Evolutionary conservation across 768 basidiomycete species (phyloP), one percentile per base, ranked within the genome.

Genomic region (Leucocoprinus leucothites): DNA sequence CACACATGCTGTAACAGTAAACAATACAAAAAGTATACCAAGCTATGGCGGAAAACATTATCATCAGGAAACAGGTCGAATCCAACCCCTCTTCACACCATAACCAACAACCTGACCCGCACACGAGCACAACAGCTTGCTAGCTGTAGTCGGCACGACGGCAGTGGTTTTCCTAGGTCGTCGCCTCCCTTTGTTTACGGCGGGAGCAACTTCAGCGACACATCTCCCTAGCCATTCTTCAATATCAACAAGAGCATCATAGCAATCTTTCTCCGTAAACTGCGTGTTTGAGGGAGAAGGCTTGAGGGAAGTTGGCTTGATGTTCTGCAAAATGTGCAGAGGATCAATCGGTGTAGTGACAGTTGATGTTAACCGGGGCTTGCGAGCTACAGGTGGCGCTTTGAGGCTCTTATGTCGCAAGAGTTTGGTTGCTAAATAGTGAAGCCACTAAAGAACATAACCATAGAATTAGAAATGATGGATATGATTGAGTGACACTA

Each of bases 381-480:
- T 81, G 36, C 78, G 73, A 50, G 73, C 67, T 14, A 57, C 64
- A 18, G 70, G 57, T 1, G 89, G 85, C 35, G 75, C 71, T 59
- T 81, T 84, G 25, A 95, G 71, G 40, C 80, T 79, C 67, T 94
- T 94, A 31, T 75, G 75, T 22, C 81, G 71, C 2, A 95, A 71
- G 22, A 95, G 77, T 69, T 94, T 93, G 49, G 70, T 68, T n/a
- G 74, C 67, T 51, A 97, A 75, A 69, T 95, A 94, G 63, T 94
- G 91, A 18, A 96, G 71, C 94, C 94, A 97, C 94, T 95, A 62
- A 40, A 21, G 44, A 11, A 11, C 46, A 40, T 26, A 45, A 47
- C 16, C n/a, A 53, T 54, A 64, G 51, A 60, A 54, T 48, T 36
- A 43, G 50, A 13, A 26, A 11, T 19, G 21, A 24, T 19, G 53